These are phyloP conservation scores for Phytophthora tentaculata DNA, from an alignment of 352 stramenopile species.

Conservation along the genomic window DNA sequence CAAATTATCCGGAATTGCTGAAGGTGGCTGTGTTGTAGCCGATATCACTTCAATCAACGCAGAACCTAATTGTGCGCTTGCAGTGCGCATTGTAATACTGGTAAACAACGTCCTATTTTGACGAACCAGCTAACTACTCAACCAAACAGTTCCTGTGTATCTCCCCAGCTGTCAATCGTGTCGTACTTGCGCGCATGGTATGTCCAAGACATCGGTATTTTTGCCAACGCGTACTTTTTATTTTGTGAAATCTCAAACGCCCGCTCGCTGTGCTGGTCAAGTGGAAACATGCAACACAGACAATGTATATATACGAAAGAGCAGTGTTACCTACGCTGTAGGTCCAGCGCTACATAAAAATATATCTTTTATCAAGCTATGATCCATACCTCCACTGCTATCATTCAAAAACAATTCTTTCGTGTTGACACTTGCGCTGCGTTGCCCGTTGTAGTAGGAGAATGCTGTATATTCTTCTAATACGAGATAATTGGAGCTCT, in stretches of 20 bases:
- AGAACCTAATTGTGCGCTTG: not conserved
- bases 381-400: not conserved
- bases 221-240: not conserved
- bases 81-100: not conserved
- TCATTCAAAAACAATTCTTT: not conserved
- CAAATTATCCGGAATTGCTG: not conserved
- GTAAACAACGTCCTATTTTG: conserved; percentile 2
- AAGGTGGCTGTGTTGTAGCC: not conserved
- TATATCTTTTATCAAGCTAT: not conserved
- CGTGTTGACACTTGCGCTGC: not conserved
- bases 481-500: not conserved
- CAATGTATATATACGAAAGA: not conserved
- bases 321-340: not conserved
- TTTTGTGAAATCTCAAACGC: not conserved
- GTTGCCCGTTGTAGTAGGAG: not conserved
- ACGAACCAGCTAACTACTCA: not conserved
- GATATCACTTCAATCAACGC: not conserved
- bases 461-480: not conserved
- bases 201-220: not conserved
- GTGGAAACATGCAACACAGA: not conserved
- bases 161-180: not conserved
- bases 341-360: not conserved
- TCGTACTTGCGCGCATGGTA: not conserved
- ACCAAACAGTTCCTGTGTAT: not conserved
- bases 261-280: not conserved